Conservation (phyloP, 1,284 basidiomycete species). For the Volvariella volvacea region DNA sequence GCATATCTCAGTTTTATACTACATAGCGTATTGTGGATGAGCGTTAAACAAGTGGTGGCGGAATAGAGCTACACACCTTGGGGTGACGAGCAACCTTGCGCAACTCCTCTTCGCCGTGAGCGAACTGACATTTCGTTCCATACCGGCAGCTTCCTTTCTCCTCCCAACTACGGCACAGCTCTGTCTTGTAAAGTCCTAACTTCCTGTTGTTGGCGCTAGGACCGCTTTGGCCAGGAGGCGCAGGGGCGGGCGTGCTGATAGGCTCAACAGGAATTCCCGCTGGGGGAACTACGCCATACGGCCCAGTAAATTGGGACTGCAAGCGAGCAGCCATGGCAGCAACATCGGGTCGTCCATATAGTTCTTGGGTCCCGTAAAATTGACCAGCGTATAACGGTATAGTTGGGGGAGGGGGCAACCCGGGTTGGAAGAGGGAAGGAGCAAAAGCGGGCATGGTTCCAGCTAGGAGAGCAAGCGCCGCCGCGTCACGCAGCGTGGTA, state of each 20-base stretch:
- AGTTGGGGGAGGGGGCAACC: conserved; percentile 39
- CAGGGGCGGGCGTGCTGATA: conserved; percentile 25
- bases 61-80: conserved; percentile 47
- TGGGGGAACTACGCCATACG: conserved; percentile 32
- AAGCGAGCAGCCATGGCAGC: conserved; percentile 53
- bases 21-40: conserved; percentile 9
- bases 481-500: conserved; percentile 60
- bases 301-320: conserved; percentile 52
- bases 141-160: conserved; percentile 89
- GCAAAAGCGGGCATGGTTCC: conserved; percentile 47
- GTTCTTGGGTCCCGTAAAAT: conserved; percentile 58
- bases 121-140: conserved; percentile 83
- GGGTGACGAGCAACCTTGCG: conserved; percentile 78
- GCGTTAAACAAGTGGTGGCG: conserved; percentile 8
- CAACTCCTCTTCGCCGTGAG: conserved; percentile 84
- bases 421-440: conserved; percentile 42
- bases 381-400: conserved; percentile 61
- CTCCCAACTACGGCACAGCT: conserved; percentile 89
- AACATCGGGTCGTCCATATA: conserved; percentile 45
- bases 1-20: conserved; percentile 93
- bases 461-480: conserved; percentile 53
- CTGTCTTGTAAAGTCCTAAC: conserved; percentile 86
- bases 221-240: conserved; percentile 38
- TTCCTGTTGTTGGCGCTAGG: conserved; percentile 87
- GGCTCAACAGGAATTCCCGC: conserved; percentile 13